Base-by-base conservation (phyloP, 768 basidiomycete genomes). In the Podaxis mareebaensis region DNA sequence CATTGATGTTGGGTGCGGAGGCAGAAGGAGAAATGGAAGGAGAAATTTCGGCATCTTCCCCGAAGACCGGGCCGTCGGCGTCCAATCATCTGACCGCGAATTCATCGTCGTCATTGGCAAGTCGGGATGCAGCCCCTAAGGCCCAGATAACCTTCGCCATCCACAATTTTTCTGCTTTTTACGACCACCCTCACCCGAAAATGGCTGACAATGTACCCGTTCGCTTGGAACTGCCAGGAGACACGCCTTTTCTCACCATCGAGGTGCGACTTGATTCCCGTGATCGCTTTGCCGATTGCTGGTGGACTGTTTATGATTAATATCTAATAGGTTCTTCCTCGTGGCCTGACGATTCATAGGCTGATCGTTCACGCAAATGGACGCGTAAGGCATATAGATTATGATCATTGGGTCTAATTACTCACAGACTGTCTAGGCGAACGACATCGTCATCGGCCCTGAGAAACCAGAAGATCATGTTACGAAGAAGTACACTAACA, bases 401-500 rank as follows among this genome's bases (percentile, higher is more conserved):
- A 36, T 46, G 36, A 64, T 58, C 20, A 38, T 15, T 24, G 42
- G 36, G 58, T 61, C 59, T 51, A 38, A 33, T 53, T 56, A 44
- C 59, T 36, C 58, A 65, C 42, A 60, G 59, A 8, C 15, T 5
- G 20, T 55, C 24, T 67, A 90, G 89, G 89, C 87, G 5, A 88
- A 92, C 74, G 91, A 92, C 72, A 82, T 92, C 63, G 84, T 92
- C 48, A 80, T 91, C 67, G 91, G 90, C 17, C 90, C 91, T 42
- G 86, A 90, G 75, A 73, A 77, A 49, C 85, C 89, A 55, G 69
- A 79, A 65, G 84, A 79, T 64, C 89, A 91, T 71, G 71, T 77
- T 36, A 73, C 71, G 11, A 82, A 88, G 71, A 88, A 86, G 73
- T 92, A 92, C 74, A 85, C 82, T 52, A 91, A 92, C 74, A 85